Evolutionary conservation across 164 flowering plant species (phyloP), one percentile per base, ranked within the genome.

Genomic region (Macadamia tetraphylla): DNA sequence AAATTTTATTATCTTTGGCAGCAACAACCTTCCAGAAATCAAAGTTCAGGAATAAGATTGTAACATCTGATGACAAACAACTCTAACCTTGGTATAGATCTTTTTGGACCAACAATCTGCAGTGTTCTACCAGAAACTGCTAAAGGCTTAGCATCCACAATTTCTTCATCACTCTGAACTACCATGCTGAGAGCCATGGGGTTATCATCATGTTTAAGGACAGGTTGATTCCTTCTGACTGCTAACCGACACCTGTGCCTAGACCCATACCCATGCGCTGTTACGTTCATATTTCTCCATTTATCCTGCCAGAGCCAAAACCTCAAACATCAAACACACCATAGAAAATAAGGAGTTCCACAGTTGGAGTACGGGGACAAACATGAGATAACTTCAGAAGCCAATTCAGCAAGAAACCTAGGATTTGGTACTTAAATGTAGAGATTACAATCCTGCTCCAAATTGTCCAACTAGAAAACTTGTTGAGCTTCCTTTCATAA

Each of bases 191-290:
- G 60, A 67, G 81, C 70, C 74, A 73, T 58, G 46, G 81, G 12
- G 69, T 68, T 79, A 44, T 85, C 93, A 35, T 2, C 40, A 35
- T 35, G 5, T 35, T 35, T 35, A 35, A 5, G 40, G 40, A 35
- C 40, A 35, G 40, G 5, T 35, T 35, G 40, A 35, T 35, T 35
- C 40, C 40, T 35, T 35, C 40, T 35, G 40, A 35, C 66, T 6
- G 86, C 81, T 55, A 83, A 29, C 77, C 81, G 82, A 29, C 83
- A 65, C 77, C 82, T 85, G 29, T 84, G 88, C 60, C 88, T 59
- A 2, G 89, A 81, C 1, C 86, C 85, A 77, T 80, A 84, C 68
- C 89, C 89, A 83, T 84, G 84, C 58, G 85, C 78, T 85, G 86
- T 87, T 59, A 87, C 89, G 73, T 87, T 35, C 40, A 35, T 35